Evolutionary conservation across 805 yeast species (phyloP).

Genomic region (Debaryomyces castellii): DNA sequence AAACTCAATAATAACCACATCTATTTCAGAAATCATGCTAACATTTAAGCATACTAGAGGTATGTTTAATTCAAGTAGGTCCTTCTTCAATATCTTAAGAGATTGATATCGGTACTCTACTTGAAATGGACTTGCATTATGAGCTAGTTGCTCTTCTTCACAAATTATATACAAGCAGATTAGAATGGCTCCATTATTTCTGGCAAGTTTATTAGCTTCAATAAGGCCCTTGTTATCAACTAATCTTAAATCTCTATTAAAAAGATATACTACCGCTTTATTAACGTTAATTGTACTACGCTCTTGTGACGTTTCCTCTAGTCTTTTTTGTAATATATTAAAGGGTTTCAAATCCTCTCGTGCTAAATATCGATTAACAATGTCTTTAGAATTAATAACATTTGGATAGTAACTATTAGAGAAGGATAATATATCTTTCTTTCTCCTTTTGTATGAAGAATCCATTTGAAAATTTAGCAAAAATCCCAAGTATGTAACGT

Average conservation of each 20-base stretch:
- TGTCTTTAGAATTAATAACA: constrained; percentile 4
- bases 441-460: constrained; percentile 11
- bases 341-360: constrained; percentile 32
- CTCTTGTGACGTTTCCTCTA: constrained; percentile 8
- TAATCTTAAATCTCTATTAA: constrained; percentile 45
- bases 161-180: constrained; percentile 43
- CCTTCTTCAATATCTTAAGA: constrained; percentile 26
- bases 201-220: constrained; percentile 32
- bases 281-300: constrained; percentile 8
- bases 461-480: too few species aligned
- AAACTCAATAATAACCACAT: constrained; percentile 19
- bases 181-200: constrained; percentile 28
- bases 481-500: too few species aligned
- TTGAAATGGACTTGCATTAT: constrained; percentile 44
- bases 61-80: constrained; percentile 31
- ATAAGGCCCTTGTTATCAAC: constrained; percentile 44
- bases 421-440: constrained; percentile 10
- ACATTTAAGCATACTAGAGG: constrained; percentile 41
- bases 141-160: constrained; percentile 40
- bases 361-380: constrained; percentile 17
- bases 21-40: constrained; percentile 29
- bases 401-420: constrained; percentile 12
- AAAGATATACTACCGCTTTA: constrained; percentile 44
- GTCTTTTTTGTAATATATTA: constrained; percentile 13
- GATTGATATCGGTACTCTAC: constrained; percentile 36